Evolutionary conservation across 129 eudicot species (phyloP).

Genomic region (carrot (Daucus carota)): DNA sequence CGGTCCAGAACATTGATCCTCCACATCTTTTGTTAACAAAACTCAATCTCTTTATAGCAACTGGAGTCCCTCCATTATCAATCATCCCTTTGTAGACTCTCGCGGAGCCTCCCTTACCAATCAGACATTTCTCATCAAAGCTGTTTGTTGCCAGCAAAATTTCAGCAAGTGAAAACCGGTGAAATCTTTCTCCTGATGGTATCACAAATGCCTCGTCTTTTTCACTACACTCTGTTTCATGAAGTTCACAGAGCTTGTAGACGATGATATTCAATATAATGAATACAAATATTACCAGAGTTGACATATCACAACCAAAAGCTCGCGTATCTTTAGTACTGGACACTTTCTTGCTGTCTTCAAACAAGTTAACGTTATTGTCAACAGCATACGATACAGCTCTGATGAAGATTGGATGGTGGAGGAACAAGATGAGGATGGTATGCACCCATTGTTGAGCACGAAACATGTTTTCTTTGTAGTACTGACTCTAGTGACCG

Average conservation of each 20-base stretch:
- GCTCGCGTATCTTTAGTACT: background rate
- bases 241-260: slow-evolving; percentile 7
- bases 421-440: background rate
- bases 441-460: background rate
- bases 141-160: background rate
- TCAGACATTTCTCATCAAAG: background rate
- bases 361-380: background rate
- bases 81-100: background rate
- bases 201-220: background rate
- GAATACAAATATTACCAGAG: background rate
- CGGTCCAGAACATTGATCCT: background rate
- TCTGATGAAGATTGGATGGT: background rate
- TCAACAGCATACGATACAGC: background rate
- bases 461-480: background rate
- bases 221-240: background rate
- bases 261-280: background rate
- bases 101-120: background rate
- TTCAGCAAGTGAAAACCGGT: background rate
- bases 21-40: background rate
- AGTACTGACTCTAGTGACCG: too few species aligned
- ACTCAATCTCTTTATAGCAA: background rate
- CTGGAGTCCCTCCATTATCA: background rate
- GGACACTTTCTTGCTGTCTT: background rate
- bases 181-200: background rate
- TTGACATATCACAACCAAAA: background rate